A percentile compares a stretch with the other conserved stretches of the same genome.
phyloP scores from a whole-genome alignment of 2,329 filamentous ascomycete genomes.

The Aspergillus fumigatus region DNA sequence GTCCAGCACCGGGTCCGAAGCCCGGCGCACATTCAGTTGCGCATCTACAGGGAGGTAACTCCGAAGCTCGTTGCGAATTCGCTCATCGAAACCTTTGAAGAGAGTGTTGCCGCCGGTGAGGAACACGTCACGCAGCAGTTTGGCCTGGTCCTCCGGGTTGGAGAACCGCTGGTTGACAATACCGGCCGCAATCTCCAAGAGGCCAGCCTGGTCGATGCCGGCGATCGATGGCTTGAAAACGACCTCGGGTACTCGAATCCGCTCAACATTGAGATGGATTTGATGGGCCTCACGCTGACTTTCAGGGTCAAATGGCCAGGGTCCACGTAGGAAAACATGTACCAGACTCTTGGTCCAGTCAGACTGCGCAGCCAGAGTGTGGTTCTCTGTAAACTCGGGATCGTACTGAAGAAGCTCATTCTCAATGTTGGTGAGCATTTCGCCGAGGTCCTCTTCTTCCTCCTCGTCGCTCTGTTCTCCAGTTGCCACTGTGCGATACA shows the following conservation, averaged over 20 bases:
- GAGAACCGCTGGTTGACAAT: constrained; percentile 79
- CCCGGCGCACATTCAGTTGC: constrained; percentile 65
- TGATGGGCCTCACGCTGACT: constrained; percentile 79
- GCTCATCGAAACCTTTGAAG: constrained; percentile 81
- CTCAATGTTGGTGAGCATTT: constrained; percentile 71
- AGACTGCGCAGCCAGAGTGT: constrained; percentile 84
- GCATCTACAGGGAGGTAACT: constrained; percentile 67
- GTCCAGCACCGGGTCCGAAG: constrained; percentile 73
- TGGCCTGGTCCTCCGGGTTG: constrained; percentile 54
- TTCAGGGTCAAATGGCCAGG: constrained; percentile 76
- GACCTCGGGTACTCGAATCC: constrained; percentile 89
- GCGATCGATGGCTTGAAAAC: constrained; percentile 90
- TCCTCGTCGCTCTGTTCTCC: constrained; percentile 77
- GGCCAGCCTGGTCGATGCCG: constrained; percentile 85
- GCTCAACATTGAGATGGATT: constrained; percentile 92
- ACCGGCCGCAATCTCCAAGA: constrained; percentile 86
- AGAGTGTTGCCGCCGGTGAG: constrained; percentile 89
- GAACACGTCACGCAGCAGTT: constrained; percentile 81
- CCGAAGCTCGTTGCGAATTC: constrained; percentile 67
- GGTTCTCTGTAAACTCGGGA: constrained; percentile 81
- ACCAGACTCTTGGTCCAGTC: constrained; percentile 93
- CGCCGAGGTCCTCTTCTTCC: constrained; percentile 82
- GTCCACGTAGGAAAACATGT: constrained; percentile 84
- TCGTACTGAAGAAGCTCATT: constrained; percentile 82
- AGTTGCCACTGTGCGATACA: constrained; percentile 88